Base-by-base conservation (phyloP, 2,329 filamentous ascomycete genomes). In the Aspergillus sclerotialis region DNA sequence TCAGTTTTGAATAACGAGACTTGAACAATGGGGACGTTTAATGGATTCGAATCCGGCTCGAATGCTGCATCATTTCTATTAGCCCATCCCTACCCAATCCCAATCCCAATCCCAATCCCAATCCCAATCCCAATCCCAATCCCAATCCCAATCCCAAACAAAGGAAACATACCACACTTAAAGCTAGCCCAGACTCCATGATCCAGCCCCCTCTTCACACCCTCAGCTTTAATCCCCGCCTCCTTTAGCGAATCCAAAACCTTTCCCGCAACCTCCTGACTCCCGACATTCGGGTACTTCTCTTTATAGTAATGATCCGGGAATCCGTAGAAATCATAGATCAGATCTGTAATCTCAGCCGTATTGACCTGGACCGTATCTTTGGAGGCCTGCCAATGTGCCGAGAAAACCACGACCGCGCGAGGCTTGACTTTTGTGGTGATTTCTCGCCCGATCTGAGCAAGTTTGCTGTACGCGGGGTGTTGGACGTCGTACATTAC, bases 311-410 rank as follows among this genome's bases (percentile, higher is more conserved):
- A 86, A 46, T 83, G 70, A 1, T 70, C 58, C 0, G 82, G 82
- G 53, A 86, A 87, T 2, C 80, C 80, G 51, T 82, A 82, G 64
- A 83, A 85, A 52, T 86, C 82, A 54, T 84, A 86, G 32, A 86
- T 82, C 44, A 86, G 52, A 37, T 80, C 74, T 3, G 73, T 77
- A n/a, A 69, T 61, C 37, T 76, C 76, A 3, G 74, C 77, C 7
- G 72, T 75, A 55, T 85, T 86, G 45, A 86, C 70, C 48, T 80
- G 66, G 41, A 86, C 72, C 3, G 64, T 68, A 46, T 71, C 64
- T 25, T 61, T 59, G 2, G 51, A 35, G 5, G 71, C 77, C 60
- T 84, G 78, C 83, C 84, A 88, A 58, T 89, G 83, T 1, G 82
- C 84, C 1, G 82, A 86, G 53, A 89, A 81, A 16, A 87, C 79